These are phyloP conservation scores for Colletotrichum sidae DNA, from an alignment of 2,329 filamentous ascomycete species.

Conservation along the genomic window DNA sequence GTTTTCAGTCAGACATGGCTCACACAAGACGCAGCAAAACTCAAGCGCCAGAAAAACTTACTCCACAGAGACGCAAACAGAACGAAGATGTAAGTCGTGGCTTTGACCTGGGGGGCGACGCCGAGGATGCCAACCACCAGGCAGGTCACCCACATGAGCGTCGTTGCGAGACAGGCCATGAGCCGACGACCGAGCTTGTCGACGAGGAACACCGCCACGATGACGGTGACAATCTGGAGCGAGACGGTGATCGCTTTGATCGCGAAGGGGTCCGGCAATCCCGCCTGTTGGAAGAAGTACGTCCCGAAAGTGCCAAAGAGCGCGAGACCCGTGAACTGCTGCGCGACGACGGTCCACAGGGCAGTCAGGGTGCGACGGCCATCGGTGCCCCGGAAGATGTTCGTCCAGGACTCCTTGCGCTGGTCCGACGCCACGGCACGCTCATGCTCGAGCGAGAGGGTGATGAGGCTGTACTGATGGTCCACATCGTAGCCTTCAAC, in stretches of 20 bases:
- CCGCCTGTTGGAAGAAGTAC: conserved; percentile 51
- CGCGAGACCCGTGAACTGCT: conserved; percentile 39
- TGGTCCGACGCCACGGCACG: not conserved
- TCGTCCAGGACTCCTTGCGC: too few species aligned
- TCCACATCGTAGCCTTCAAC: too few species aligned
- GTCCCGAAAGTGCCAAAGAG: conserved; percentile 36
- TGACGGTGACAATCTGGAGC: conserved; percentile 39
- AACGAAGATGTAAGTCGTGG: conserved; percentile 29
- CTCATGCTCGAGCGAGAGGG: too few species aligned
- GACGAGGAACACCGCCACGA: conserved; percentile 16
- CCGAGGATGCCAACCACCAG: conserved; percentile 34
- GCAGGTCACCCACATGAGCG: conserved; percentile 33
- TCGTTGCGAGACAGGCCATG: conserved; percentile 34
- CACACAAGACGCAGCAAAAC: fast-evolving
- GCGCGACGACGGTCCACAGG: conserved; percentile 42
- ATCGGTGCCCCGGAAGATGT: conserved; percentile 45
- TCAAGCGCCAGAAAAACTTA: not conserved
- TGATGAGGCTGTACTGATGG: too few species aligned
- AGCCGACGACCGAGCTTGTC: conserved; percentile 37
- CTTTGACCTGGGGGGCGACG: conserved; percentile 19
- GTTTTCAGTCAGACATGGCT: not conserved
- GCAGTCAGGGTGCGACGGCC: conserved; percentile 45
- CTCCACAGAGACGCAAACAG: conserved; percentile 38
- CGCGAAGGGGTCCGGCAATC: conserved; percentile 41
- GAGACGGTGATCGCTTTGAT: conserved; percentile 39